These are phyloP conservation scores for Aureobasidium uvarum DNA, from an alignment of 2,329 filamentous ascomycete genomes.

Conservation along the genomic window DNA sequence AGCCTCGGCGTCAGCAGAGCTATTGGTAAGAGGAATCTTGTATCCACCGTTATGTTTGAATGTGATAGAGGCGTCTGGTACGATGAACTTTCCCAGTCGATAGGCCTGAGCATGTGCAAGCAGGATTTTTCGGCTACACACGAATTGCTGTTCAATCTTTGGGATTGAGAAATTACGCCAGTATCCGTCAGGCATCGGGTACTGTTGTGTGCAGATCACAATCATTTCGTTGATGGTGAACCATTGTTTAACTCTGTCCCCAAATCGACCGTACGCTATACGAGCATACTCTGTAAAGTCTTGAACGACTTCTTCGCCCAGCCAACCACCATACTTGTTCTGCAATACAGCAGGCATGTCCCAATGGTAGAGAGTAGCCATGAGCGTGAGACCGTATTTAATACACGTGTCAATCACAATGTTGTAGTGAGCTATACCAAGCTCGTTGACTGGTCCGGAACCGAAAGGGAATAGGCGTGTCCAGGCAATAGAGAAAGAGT, in stretches of 20 bases:
- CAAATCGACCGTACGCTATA: conserved; percentile 42
- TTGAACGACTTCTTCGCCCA: conserved; percentile 38
- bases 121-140: conserved; percentile 41
- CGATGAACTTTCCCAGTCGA: conserved; percentile 42
- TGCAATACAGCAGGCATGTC: conserved; percentile 41
- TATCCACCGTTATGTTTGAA: conserved; percentile 45
- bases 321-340: conserved; percentile 44
- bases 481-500: conserved; percentile 51
- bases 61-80: conserved; percentile 39
- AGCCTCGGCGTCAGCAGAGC: conserved; percentile 36
- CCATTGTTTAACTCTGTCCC: conserved; percentile 43
- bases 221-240: conserved; percentile 47
- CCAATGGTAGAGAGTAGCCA: conserved; percentile 50
- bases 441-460: conserved; percentile 48
- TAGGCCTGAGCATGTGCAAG: conserved; percentile 42
- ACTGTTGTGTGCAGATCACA: conserved; percentile 27
- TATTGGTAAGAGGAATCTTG: conserved; percentile 39
- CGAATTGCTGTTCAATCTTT: conserved; percentile 31
- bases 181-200: conserved; percentile 22
- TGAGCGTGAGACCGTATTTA: conserved; percentile 45
- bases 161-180: conserved; percentile 36
- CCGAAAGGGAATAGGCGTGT: conserved; percentile 52
- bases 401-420: conserved; percentile 45
- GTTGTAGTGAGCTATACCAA: conserved; percentile 50
- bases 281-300: conserved; percentile 46